These are phyloP conservation scores for Hortaea werneckii DNA, from an alignment of 2,329 filamentous ascomycete species.

Conservation along the genomic window DNA sequence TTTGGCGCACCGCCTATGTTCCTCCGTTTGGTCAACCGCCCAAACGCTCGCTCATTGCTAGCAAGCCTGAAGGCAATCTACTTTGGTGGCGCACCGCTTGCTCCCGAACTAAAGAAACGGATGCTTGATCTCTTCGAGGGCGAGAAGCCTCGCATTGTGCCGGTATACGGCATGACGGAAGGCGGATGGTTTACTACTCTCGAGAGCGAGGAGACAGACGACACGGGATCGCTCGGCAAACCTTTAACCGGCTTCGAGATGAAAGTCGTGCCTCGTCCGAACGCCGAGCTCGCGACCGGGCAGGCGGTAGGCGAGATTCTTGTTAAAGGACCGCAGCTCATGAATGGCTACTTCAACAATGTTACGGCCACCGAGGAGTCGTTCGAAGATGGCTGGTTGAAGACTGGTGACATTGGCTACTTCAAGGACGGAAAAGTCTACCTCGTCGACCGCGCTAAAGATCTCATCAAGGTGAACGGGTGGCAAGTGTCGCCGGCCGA, in stretches of 20 bases:
- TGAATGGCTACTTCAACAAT: constrained; percentile 30
- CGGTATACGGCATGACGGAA: constrained; percentile 49
- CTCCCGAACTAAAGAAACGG: constrained; percentile 30
- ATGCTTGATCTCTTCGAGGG: constrained; percentile 34
- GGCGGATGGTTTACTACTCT: constrained; percentile 34
- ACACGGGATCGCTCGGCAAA: constrained; percentile 39
- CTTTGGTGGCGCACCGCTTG: constrained; percentile 43
- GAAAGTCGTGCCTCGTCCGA: constrained; percentile 17
- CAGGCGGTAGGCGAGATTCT: constrained; percentile 31
- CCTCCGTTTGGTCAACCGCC: constrained; percentile 18
- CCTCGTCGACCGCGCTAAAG: constrained; percentile 25
- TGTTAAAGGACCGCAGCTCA: constrained; percentile 31
- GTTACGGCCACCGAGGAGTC: constrained; percentile 12
- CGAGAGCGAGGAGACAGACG: constrained; percentile 31
- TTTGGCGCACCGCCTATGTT: constrained; percentile 39
- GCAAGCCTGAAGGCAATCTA: constrained; percentile 34
- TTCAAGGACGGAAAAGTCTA: constrained; percentile 21
- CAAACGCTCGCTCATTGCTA: constrained; percentile 28
- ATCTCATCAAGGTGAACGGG: constrained; percentile 27
- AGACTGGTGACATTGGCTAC: constrained; percentile 57
- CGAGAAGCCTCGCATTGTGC: constrained; percentile 33
- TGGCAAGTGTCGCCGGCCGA: constrained; percentile 26
- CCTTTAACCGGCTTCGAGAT: constrained; percentile 31
- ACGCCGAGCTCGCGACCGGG: constrained; percentile 24
- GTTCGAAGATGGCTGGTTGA: constrained; percentile 66